These are phyloP conservation scores for Chaetomium tenue DNA, from an alignment of 495 filamentous ascomycete genomes.

Conservation along the genomic window DNA sequence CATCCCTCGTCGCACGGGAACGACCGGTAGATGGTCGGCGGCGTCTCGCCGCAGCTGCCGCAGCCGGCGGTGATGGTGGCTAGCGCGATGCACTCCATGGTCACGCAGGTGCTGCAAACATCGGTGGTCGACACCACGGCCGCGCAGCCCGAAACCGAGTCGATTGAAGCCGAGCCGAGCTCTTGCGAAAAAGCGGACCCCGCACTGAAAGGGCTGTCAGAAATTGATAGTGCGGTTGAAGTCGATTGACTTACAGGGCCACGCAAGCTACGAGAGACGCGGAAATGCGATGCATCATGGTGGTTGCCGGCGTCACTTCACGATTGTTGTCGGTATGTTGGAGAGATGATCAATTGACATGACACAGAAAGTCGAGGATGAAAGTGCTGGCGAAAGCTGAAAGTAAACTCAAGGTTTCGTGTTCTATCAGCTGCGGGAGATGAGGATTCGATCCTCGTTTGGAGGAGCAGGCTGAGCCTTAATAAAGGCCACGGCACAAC, in stretches of 20 bases:
- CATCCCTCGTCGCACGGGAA: slow-evolving; percentile 30
- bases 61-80: slow-evolving; percentile 28
- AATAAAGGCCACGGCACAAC: background rate
- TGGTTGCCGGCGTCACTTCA: slow-evolving; percentile 1
- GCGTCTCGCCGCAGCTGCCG: slow-evolving; percentile 21
- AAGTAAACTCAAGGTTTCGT: too few species aligned
- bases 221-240: background rate
- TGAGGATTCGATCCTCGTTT: background rate
- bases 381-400: background rate
- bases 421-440: too few species aligned
- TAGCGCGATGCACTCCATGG: slow-evolving; percentile 25
- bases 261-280: background rate
- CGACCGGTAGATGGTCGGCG: slow-evolving; percentile 26
- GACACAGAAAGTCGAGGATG: background rate
- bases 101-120: slow-evolving; percentile 33
- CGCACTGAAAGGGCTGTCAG: background rate
- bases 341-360: background rate
- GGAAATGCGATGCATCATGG: background rate
- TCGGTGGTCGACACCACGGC: slow-evolving; percentile 28
- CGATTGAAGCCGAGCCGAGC: slow-evolving; percentile 3
- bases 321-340: background rate
- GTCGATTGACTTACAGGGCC: slow-evolving; percentile 1
- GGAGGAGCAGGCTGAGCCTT: background rate
- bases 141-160: slow-evolving; percentile 27
- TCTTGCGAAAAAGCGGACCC: background rate